Base-by-base conservation (phyloP, 306 rosid genomes). In the Benincasa hispida region DNA sequence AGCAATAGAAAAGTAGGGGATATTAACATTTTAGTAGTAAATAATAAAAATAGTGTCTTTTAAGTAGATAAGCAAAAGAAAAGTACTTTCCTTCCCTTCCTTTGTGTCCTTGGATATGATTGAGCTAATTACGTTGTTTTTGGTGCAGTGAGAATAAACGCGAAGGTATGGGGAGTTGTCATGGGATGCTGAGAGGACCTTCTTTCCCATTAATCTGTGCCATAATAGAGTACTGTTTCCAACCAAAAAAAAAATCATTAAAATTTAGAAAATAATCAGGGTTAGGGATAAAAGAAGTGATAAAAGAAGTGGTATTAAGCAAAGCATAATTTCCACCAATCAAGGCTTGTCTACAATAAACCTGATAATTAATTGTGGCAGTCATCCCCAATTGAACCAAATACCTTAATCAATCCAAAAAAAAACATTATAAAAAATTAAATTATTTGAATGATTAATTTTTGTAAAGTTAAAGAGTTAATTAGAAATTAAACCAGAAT, bases 211-310 rank as follows among this genome's bases (percentile, higher is more conserved):
- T 6, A 79, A 34, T 3, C 59, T 59, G 19, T 79, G 77, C 82
- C 82, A 79, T 6, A 79, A 9, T 18, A 58, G 72, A 21, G 81
- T 79, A 42, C 72, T 53, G 62, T 28, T 50, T 50, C 21, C 55
- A 50, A 5, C 51, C 55, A 17, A 4, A 5, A 5, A 17, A 50
- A 15, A n/a, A n/a, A n/a, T n/a, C n/a, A n/a, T n/a, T n/a, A n/a
- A n/a, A n/a, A n/a, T n/a, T n/a, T n/a, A n/a, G n/a, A n/a, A n/a
- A 88, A 58, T 87, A 87, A 78, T 90, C 91, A 0, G 96, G 96
- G 72, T 90, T 90, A 61, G 92, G 96, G 19, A 84, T 78, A 81
- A 86, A 89, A 13, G n/a, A n/a, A n/a, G n/a, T n/a, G n/a, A n/a
- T n/a, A n/a, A n/a, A n/a, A n/a, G 89, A 32, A 9, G 92, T 85